Evolutionary conservation across 257 asterid genomes (phyloP).

Genomic region (Solanum habrochaites): DNA sequence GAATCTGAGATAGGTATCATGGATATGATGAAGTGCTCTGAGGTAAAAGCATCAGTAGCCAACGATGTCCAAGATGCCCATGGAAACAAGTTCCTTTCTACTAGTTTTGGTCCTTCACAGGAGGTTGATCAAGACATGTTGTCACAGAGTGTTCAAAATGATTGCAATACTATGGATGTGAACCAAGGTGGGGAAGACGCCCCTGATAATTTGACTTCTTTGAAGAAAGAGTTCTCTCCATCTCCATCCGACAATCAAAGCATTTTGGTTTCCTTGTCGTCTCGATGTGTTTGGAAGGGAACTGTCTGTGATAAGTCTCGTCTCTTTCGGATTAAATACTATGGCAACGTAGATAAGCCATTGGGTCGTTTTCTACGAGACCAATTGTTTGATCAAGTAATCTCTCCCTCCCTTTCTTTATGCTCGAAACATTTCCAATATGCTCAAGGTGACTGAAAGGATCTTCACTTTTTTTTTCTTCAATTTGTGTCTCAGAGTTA

Average conservation of each 20-base stretch:
- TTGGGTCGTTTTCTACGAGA: conserved; percentile 88
- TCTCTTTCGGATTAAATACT: conserved; percentile 81
- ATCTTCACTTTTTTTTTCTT: background rate
- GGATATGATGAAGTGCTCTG: conserved; percentile 14
- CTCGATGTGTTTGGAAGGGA: conserved; percentile 94
- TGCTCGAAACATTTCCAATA: background rate
- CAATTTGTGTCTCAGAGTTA: conserved; percentile 37
- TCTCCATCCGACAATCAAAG: conserved; percentile 90
- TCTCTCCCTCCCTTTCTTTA: conserved; percentile 7
- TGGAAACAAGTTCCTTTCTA: conserved; percentile 9
- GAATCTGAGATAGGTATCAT: conserved; percentile 17
- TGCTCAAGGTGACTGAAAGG: background rate
- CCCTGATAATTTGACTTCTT: conserved; percentile 29
- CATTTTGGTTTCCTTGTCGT: conserved; percentile 83
- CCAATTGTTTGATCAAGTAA: conserved; percentile 89
- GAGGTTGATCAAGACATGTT: background rate
- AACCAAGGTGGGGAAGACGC: conserved; percentile 24
- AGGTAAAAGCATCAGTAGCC: conserved; percentile 15
- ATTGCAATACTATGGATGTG: conserved; percentile 14
- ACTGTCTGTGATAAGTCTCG: conserved; percentile 90
- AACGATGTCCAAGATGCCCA: conserved; percentile 2
- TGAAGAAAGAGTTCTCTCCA: conserved; percentile 71
- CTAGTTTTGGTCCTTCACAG: conserved; percentile 15
- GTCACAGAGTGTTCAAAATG: conserved; percentile 16
- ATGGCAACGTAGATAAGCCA: conserved; percentile 85